phyloP scores from a whole-genome alignment of 1,139 yeast species.

The Candida smagusa region DNA sequence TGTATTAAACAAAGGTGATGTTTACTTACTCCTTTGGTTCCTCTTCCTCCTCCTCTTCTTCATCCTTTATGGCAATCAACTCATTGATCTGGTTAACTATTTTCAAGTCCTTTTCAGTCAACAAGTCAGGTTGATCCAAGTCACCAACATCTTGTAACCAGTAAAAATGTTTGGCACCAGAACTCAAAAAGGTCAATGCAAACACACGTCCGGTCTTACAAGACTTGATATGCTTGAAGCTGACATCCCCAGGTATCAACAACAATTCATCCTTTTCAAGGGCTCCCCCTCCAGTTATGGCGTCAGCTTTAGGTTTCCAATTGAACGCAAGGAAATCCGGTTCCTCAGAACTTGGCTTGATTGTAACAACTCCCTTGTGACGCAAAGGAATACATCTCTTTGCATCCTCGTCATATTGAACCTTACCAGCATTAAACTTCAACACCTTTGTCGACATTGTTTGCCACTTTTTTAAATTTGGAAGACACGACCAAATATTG shows the following conservation, averaged over 20 bases:
- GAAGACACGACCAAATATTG: conserved; percentile 2
- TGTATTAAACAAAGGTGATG: not conserved
- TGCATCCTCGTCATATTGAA: conserved; percentile 66
- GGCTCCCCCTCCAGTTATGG: conserved; percentile 22
- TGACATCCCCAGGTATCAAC: conserved; percentile 90
- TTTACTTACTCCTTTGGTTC: conserved; percentile 17
- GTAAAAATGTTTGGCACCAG: conserved; percentile 80
- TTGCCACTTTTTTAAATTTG: conserved; percentile 9
- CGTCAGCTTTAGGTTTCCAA: conserved; percentile 39
- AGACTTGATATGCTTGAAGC: conserved; percentile 70
- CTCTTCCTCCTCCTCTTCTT: conserved; percentile 45
- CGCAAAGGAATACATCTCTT: conserved; percentile 73
- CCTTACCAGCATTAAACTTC: conserved; percentile 84
- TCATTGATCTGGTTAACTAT: conserved; percentile 52
- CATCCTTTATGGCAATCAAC: conserved; percentile 43
- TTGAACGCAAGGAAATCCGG: conserved; percentile 41
- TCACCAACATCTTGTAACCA: conserved; percentile 89
- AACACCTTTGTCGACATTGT: conserved; percentile 19
- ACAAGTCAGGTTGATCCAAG: conserved; percentile 55
- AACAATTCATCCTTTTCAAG: conserved; percentile 65
- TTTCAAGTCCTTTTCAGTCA: conserved; percentile 61
- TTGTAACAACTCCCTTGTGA: conserved; percentile 68
- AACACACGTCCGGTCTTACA: conserved; percentile 84
- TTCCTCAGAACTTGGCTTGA: conserved; percentile 60
- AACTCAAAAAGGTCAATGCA: conserved; percentile 74